These are phyloP conservation scores for Cercospora sesami DNA, from an alignment of 2,329 filamentous ascomycete species.

Conservation along the genomic window DNA sequence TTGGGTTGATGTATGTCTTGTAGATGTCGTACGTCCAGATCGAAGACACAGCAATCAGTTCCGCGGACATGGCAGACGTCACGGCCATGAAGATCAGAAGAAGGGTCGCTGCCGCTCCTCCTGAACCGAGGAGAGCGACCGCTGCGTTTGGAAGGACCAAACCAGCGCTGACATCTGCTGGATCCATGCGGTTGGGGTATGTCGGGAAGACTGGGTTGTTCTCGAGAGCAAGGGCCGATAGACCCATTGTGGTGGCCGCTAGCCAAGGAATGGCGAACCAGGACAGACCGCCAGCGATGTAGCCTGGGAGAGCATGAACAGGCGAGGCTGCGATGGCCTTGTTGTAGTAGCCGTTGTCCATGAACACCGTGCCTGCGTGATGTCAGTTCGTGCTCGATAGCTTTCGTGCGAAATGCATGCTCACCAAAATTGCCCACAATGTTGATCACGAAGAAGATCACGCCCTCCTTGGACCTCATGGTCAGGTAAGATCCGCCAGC, in stretches of 20 bases:
- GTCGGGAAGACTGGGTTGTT: slow-evolving; percentile 70
- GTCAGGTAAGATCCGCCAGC: slow-evolving; percentile 80
- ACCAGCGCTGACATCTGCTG: slow-evolving; percentile 75
- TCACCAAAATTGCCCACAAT: slow-evolving; percentile 67
- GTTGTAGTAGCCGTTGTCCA: slow-evolving; percentile 79
- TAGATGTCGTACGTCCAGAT: slow-evolving; percentile 90
- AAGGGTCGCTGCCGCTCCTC: slow-evolving; percentile 75
- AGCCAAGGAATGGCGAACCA: slow-evolving; percentile 96
- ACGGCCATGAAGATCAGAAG: slow-evolving; percentile 89
- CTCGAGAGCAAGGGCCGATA: slow-evolving; percentile 78
- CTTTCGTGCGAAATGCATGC: neutral
- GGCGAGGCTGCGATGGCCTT: slow-evolving; percentile 88
- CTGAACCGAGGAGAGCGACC: slow-evolving; percentile 76
- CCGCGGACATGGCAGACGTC: slow-evolving; percentile 77
- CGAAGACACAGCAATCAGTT: slow-evolving; percentile 82
- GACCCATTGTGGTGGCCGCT: slow-evolving; percentile 82
- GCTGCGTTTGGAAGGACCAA: slow-evolving; percentile 83
- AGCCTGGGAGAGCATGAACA: slow-evolving; percentile 79
- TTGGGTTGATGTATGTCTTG: slow-evolving; percentile 79
- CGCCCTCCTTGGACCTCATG: slow-evolving; percentile 77
- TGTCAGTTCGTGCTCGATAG: neutral
- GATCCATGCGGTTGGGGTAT: slow-evolving; percentile 69
- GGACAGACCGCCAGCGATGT: slow-evolving; percentile 78
- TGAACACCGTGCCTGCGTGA: slow-evolving; percentile 69
- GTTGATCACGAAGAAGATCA: slow-evolving; percentile 71